Base-by-base conservation (phyloP, 1,284 basidiomycete genomes). In the Microbotryum intermedium region DNA sequence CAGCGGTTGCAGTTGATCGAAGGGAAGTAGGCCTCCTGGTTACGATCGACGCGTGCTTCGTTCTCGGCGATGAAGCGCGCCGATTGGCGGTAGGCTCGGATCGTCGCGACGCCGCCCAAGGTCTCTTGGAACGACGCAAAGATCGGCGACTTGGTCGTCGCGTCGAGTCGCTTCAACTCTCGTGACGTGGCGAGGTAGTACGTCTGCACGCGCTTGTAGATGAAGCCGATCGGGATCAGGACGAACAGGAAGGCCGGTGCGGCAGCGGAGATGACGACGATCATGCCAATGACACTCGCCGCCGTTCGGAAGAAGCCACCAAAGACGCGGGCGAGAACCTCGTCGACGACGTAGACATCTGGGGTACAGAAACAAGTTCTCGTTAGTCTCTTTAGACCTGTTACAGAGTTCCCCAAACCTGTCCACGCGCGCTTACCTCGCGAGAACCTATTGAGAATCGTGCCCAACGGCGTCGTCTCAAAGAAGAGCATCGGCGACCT, bases 281-380 rank as follows among this genome's bases (percentile, higher is more conserved):
- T 70, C 64, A 94, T 92, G 56, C 87, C 90, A 16, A 84, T 59
- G 68, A 74, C 86, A 81, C 72, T 71, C 4, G 74, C 73, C 45
- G 72, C 67, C 2, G 77, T 92, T 44, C 87, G 80, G 67, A 83
- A 79, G 58, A 87, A 77, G 44, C 79, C 80, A 70, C 83, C 82
- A 42, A 92, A 84, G 1, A 82, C 84, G 51, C 85, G 80, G 25
- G 84, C 83, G 26, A 93, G 80, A 8, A 89, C 50, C 70, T 88
- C 76, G 65, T 97, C 93, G 48, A 92, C 84, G 42, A 94, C 90
- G 71, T 93, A 93, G 49, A 88, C 84, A 72, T 98, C 94, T 39
- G 6, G 91, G 83, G 18, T n/a, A n/a, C 89, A 90, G 76, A 97
- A 97, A 42, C 95, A 75, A 89, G 84, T 18, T 87, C 87, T 6